phyloP scores from a whole-genome alignment of 441 rosid genomes.

The Lepidium campestre region DNA sequence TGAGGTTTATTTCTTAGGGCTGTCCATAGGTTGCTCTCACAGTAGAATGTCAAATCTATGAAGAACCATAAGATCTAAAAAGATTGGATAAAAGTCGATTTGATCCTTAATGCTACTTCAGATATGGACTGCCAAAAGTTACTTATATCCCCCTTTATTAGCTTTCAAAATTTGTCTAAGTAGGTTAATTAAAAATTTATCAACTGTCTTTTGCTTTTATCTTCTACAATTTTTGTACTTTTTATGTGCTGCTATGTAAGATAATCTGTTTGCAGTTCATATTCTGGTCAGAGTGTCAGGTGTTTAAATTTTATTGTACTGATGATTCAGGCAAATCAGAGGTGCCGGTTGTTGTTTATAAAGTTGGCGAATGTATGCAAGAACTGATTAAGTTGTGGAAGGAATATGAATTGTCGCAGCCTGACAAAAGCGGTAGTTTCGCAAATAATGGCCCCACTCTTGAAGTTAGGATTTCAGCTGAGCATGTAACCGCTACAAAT shows the following conservation, averaged over 20 bases:
- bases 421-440: conserved; percentile 67
- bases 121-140: background rate
- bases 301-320: conserved; percentile 22
- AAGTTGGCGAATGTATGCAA: conserved; percentile 99
- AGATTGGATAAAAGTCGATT: background rate
- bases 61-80: background rate
- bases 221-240: background rate
- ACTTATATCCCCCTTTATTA: background rate
- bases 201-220: conserved; percentile 11
- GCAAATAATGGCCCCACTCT: conserved; percentile 77
- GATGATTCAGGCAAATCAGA: conserved; percentile 79
- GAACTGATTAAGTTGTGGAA: conserved; percentile 91
- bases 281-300: background rate
- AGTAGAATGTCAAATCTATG: conserved; percentile 6
- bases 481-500: conserved; percentile 97
- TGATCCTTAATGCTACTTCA: background rate
- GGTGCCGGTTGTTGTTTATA: conserved; percentile 75
- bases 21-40: conserved; percentile 6
- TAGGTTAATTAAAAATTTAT: background rate
- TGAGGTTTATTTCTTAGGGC: background rate
- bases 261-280: background rate
- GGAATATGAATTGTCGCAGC: conserved; percentile 68
- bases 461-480: conserved; percentile 92
- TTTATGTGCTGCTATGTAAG: background rate
- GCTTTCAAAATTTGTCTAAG: background rate